These are phyloP conservation scores for Pluteus cervinus DNA, from an alignment of 768 basidiomycete genomes.

Conservation along the genomic window DNA sequence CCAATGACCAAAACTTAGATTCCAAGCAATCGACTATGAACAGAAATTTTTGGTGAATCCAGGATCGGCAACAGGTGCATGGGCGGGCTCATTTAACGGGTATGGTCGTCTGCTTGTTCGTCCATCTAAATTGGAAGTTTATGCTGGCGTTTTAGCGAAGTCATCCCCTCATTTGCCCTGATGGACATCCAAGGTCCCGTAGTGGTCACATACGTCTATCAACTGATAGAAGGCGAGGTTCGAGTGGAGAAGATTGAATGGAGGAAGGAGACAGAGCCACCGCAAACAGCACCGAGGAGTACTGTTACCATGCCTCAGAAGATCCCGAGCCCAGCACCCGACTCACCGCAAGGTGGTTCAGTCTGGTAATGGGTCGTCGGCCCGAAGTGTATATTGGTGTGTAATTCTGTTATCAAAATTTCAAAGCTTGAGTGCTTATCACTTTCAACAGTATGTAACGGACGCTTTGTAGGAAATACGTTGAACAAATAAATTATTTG, in stretches of 20 bases:
- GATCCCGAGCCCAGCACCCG: constrained; percentile 32
- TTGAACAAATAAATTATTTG: too few relatives aligned
- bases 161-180: constrained; percentile 90
- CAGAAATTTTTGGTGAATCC: constrained; percentile 94
- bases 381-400: too few relatives aligned
- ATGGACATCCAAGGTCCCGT: constrained; percentile 98
- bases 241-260: constrained; percentile 90
- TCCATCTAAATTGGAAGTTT: constrained; percentile 10
- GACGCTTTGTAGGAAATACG: too few relatives aligned
- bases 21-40: constrained; percentile 91
- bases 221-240: constrained; percentile 89
- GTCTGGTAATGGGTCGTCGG: too few relatives aligned
- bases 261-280: constrained; percentile 50
- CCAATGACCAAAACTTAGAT: constrained; percentile 36
- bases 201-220: constrained; percentile 96
- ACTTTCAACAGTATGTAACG: too few relatives aligned
- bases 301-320: constrained; percentile 45
- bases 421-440: too few relatives aligned
- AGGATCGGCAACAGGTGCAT: constrained; percentile 92
- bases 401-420: too few relatives aligned
- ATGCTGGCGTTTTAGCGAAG: constrained; percentile 48
- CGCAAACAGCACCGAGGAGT: constrained; percentile 32
- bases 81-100: constrained; percentile 74
- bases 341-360: neutral
- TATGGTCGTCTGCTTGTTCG: constrained; percentile 22